A percentile compares a stretch with the other conserved stretches of the same genome.
Conservation (phyloP, 2,329 filamentous ascomycete species). For the Rhynchosporium secalis region DNA sequence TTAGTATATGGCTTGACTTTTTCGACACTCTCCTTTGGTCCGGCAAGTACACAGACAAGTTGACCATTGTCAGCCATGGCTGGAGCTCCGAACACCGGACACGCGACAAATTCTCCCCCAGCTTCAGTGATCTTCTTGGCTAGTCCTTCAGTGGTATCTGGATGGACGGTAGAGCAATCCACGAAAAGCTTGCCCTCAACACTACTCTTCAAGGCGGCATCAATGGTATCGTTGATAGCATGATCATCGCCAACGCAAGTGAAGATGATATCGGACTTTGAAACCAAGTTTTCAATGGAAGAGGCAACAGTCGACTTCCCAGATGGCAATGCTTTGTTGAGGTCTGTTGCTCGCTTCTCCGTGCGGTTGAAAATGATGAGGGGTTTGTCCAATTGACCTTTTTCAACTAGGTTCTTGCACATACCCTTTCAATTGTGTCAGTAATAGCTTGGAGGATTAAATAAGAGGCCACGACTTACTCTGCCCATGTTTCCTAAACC, state of each 20-base stretch:
- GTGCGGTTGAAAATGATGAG: conserved; percentile 83
- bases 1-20: conserved; percentile 69
- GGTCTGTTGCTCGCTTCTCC: conserved; percentile 60
- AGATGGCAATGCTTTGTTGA: conserved; percentile 59
- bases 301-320: conserved; percentile 65
- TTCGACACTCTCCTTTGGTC: conserved; percentile 58
- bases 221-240: conserved; percentile 64
- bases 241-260: conserved; percentile 77
- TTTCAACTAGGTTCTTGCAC: conserved; percentile 79
- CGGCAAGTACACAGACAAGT: conserved; percentile 73
- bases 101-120: conserved; percentile 74
- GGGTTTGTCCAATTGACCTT: conserved; percentile 69
- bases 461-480: conserved; percentile 48
- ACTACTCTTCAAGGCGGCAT: conserved; percentile 54
- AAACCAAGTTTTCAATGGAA: conserved; percentile 65
- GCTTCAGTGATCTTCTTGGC: conserved; percentile 56
- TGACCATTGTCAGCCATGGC: conserved; percentile 61
- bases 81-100: conserved; percentile 58
- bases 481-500: conserved; percentile 88
- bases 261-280: conserved; percentile 76
- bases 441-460: not conserved
- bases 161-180: conserved; percentile 86
- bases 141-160: conserved; percentile 71
- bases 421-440: conserved; percentile 55
- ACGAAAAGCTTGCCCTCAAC: conserved; percentile 75